These are phyloP conservation scores for Vaccinium vitisidaea DNA, from an alignment of 148 eudicot species.

Conservation along the genomic window DNA sequence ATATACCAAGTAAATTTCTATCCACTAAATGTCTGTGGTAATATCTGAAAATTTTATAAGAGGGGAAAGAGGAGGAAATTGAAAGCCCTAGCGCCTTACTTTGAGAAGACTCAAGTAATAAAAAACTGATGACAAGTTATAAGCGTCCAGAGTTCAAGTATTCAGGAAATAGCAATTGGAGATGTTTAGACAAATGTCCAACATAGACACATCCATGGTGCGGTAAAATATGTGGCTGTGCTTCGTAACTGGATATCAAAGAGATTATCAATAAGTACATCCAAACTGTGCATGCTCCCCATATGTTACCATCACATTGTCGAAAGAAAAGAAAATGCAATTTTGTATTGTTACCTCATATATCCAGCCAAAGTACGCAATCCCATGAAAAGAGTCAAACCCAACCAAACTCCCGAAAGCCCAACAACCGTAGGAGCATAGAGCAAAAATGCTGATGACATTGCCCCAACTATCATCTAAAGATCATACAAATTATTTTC, in stretches of 20 bases:
- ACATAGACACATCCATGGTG: background rate
- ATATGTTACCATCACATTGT: background rate
- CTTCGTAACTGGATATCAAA: background rate
- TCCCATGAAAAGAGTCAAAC: constrained; percentile 84
- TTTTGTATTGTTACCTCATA: constrained; percentile 46
- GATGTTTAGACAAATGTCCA: background rate
- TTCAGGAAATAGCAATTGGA: background rate
- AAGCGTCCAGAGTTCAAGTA: background rate
- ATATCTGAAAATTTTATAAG: too few species aligned
- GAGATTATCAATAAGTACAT: too few species aligned
- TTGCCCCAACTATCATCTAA: constrained; percentile 74
- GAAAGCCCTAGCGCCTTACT: background rate
- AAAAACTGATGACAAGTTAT: background rate
- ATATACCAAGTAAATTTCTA: background rate
- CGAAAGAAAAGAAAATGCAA: background rate
- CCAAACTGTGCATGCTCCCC: background rate
- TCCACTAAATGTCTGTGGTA: background rate
- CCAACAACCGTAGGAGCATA: constrained; percentile 66
- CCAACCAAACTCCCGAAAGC: constrained; percentile 89
- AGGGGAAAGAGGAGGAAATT: background rate
- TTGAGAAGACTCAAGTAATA: background rate
- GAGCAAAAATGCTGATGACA: constrained; percentile 67
- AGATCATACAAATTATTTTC: background rate
- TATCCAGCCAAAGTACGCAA: constrained; percentile 72
- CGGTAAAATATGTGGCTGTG: background rate